A percentile compares a stretch with the other conserved stretches of the same genome.
These are phyloP conservation scores for Stemphylium beticola DNA, from an alignment of 2,329 filamentous ascomycete species.

Conservation along the genomic window DNA sequence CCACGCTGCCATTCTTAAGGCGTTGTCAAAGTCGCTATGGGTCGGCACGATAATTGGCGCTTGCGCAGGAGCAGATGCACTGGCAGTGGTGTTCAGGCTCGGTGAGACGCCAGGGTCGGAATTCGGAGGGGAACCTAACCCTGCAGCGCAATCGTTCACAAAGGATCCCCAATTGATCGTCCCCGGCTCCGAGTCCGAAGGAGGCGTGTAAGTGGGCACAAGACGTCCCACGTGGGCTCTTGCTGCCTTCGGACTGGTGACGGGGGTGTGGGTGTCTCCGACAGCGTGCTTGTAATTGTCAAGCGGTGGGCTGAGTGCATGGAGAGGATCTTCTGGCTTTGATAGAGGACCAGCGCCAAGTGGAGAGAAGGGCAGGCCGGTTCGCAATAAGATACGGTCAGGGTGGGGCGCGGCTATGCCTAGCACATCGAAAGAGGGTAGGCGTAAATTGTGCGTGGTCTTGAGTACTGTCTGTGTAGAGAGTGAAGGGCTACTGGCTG, in stretches of 20 bases:
- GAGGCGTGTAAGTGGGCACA: slow-evolving; percentile 55
- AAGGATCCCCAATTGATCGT: slow-evolving; percentile 50
- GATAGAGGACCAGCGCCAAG: slow-evolving; percentile 48
- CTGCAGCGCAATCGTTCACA: slow-evolving; percentile 43
- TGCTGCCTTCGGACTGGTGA: slow-evolving; percentile 26
- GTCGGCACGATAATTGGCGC: slow-evolving; percentile 37
- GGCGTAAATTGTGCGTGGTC: slow-evolving; percentile 52
- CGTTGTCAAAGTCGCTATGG: slow-evolving; percentile 27
- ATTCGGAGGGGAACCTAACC: slow-evolving; percentile 49
- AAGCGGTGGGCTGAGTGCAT: slow-evolving; percentile 45
- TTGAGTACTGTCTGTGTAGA: slow-evolving; percentile 40
- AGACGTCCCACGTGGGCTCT: slow-evolving; percentile 39
- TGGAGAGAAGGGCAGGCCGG: slow-evolving; percentile 36
- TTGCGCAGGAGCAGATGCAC: slow-evolving; percentile 27
- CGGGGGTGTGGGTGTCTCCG: slow-evolving; percentile 22
- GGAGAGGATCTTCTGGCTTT: slow-evolving; percentile 50
- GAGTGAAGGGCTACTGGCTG: slow-evolving; percentile 37
- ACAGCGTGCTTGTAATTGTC: slow-evolving; percentile 26
- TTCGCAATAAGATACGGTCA: slow-evolving; percentile 43
- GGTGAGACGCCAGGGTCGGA: slow-evolving; percentile 47
- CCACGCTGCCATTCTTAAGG: slow-evolving; percentile 40
- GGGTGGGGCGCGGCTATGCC: slow-evolving; percentile 58
- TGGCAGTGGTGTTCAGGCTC: slow-evolving; percentile 29
- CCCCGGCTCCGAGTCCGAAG: slow-evolving; percentile 53
- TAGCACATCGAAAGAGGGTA: slow-evolving; percentile 61